Conservation (phyloP, 192 early-diverging fungal species). For the Polychytrium aggregatum region DNA sequence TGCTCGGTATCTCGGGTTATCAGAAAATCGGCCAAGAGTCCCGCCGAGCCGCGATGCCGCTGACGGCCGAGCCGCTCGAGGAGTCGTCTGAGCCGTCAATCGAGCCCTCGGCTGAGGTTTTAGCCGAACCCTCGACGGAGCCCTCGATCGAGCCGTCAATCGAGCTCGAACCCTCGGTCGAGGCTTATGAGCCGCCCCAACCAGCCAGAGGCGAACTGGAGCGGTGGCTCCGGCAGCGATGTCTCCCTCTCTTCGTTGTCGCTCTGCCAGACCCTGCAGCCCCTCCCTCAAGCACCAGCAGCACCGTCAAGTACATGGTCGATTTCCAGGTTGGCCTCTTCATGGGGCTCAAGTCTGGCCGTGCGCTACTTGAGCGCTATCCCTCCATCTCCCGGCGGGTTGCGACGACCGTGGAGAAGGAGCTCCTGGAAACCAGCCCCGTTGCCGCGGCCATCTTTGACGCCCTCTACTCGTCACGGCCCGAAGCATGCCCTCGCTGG, state of each 20-base stretch:
- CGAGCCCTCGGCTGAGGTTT: too few relatives aligned
- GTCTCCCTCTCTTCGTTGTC: constrained; percentile 32
- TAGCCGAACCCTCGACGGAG: too few relatives aligned
- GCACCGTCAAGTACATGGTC: constrained; percentile 11
- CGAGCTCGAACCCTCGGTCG: too few relatives aligned
- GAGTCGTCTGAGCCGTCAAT: too few relatives aligned
- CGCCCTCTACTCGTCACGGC: too few relatives aligned
- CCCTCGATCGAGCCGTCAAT: too few relatives aligned
- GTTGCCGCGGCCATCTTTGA: constrained; percentile 6
- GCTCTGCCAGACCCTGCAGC: constrained; percentile 10
- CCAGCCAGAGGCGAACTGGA: too few relatives aligned
- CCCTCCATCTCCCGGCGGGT: constrained; percentile 24
- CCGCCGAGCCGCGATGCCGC: background rate
- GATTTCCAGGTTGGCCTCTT: constrained; percentile 38
- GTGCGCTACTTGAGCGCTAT: constrained; percentile 25
- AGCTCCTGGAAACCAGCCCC: constrained; percentile 15
- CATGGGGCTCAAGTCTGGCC: constrained; percentile 23
- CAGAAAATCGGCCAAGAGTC: constrained; percentile 3
- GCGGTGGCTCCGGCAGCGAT: too few relatives aligned
- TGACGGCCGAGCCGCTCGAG: too few relatives aligned
- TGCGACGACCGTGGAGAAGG: constrained; percentile 29
- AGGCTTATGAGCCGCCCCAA: too few relatives aligned
- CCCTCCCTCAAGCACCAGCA: background rate
- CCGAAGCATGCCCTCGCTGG: constrained; percentile 1
- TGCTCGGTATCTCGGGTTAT: background rate